Conservation (phyloP, 805 yeast species). For the Dipodascus geniculatus region DNA sequence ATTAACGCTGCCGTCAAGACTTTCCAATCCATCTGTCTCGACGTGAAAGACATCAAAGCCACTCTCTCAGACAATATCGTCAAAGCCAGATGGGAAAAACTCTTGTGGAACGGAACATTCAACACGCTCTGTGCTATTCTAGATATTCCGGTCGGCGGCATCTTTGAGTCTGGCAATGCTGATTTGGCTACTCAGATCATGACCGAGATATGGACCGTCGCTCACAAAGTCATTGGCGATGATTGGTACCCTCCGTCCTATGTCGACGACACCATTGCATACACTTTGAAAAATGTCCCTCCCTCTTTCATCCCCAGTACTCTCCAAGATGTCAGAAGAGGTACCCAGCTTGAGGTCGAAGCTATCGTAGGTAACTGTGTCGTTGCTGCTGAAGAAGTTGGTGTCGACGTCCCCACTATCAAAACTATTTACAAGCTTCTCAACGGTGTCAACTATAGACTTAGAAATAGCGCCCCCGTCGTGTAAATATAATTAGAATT, state of each 20-base stretch:
- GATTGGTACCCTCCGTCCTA: slow-evolving; percentile 5
- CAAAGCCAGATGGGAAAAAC: slow-evolving; percentile 8
- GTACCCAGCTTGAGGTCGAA: slow-evolving; percentile 9
- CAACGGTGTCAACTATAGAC: slow-evolving; percentile 7
- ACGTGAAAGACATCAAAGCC: slow-evolving; percentile 3
- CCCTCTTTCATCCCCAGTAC: slow-evolving; percentile 10
- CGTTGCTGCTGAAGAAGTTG: slow-evolving; percentile 7
- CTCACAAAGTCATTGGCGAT: slow-evolving; percentile 6
- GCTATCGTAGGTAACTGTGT: slow-evolving; percentile 9
- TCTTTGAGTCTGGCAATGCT: slow-evolving; percentile 6
- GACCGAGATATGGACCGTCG: slow-evolving; percentile 9
- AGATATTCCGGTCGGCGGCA: slow-evolving; percentile 6
- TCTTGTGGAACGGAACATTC: slow-evolving; percentile 11
- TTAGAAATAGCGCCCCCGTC: not conserved
- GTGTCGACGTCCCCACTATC: slow-evolving; percentile 8
- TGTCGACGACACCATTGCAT: slow-evolving; percentile 2
- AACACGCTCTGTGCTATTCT: slow-evolving; percentile 8
- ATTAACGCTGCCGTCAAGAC: slow-evolving; percentile 1
- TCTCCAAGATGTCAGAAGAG: slow-evolving; percentile 11
- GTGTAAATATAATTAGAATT: no score
- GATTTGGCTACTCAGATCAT: slow-evolving; percentile 1
- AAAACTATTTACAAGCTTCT: slow-evolving; percentile 5
- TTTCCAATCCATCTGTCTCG: slow-evolving; percentile 2
- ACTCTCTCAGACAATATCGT: slow-evolving; percentile 6
- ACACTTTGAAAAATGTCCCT: slow-evolving; percentile 1